phyloP scores from a whole-genome alignment of 805 yeast species.

The Starmerella riodocensis region DNA sequence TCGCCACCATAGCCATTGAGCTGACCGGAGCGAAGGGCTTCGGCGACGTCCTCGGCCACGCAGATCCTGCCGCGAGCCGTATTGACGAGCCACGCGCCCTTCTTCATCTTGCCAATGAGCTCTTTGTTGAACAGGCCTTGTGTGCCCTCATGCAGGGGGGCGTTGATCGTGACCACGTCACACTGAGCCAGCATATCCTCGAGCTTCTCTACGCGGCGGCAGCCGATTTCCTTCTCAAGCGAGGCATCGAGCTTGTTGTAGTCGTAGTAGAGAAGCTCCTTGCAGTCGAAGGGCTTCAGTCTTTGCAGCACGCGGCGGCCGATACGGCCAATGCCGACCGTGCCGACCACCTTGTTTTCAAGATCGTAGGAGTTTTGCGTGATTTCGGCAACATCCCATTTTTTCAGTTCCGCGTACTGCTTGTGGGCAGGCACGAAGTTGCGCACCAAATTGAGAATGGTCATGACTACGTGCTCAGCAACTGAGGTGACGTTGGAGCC shows the following conservation, averaged over 20 bases:
- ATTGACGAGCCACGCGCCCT: constrained; percentile 61
- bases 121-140: constrained; percentile 55
- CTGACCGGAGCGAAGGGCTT: constrained; percentile 54
- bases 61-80: constrained; percentile 77
- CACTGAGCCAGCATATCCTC: constrained; percentile 55
- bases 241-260: constrained; percentile 53
- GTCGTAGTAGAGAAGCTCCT: constrained; percentile 52
- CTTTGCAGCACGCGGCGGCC: constrained; percentile 66
- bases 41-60: constrained; percentile 61
- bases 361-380: constrained; percentile 64
- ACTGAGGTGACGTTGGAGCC: constrained; percentile 71
- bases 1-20: constrained; percentile 74
- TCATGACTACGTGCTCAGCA: constrained; percentile 69
- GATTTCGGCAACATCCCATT: constrained; percentile 67
- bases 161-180: constrained; percentile 63
- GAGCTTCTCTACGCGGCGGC: constrained; percentile 44
- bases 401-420: constrained; percentile 38
- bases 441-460: constrained; percentile 55
- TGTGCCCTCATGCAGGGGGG: constrained; percentile 63
- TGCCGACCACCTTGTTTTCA: constrained; percentile 64
- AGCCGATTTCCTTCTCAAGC: constrained; percentile 45
- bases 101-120: constrained; percentile 49
- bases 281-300: constrained; percentile 58
- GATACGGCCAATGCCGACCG: constrained; percentile 73
- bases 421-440: constrained; percentile 71